These are phyloP conservation scores for Phytophthora pinifolia DNA, from an alignment of 352 stramenopile genomes.

Conservation along the genomic window DNA sequence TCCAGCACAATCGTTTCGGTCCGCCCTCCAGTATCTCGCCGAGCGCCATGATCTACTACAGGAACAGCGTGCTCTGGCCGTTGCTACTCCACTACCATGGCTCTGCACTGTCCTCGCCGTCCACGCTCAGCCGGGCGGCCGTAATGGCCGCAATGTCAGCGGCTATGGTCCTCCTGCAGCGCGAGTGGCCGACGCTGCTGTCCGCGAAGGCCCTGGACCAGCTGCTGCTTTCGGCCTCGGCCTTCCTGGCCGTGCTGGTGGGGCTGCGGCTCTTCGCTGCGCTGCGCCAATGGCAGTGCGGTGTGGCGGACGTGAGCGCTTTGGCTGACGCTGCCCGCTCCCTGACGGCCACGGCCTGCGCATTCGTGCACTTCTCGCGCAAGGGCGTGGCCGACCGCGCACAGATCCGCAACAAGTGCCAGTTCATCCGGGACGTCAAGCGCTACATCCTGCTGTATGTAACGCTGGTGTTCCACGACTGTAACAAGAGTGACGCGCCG, in stretches of 20 bases:
- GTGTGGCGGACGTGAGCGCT: constrained; percentile 39
- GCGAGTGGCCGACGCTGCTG: constrained; percentile 21
- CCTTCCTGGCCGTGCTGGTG: constrained; percentile 44
- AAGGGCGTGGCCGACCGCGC: constrained; percentile 31
- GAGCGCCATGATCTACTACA: constrained; percentile 53
- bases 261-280: constrained; percentile 42
- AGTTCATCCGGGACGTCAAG: constrained; percentile 60
- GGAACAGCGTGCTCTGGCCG: constrained; percentile 38
- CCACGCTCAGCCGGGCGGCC: constrained; percentile 30
- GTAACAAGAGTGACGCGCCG: constrained; percentile 38
- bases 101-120: constrained; percentile 30
- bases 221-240: constrained; percentile 37
- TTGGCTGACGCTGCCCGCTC: constrained; percentile 43
- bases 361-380: constrained; percentile 51
- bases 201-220: constrained; percentile 28
- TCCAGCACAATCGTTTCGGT: constrained; percentile 21
- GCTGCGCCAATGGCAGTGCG: constrained; percentile 47
- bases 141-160: constrained; percentile 26
- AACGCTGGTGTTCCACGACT: constrained; percentile 61
- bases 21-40: constrained; percentile 6
- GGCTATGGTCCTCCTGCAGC: constrained; percentile 28
- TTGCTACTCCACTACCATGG: constrained; percentile 36
- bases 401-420: constrained; percentile 45
- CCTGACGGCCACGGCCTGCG: constrained; percentile 38
- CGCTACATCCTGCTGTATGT: constrained; percentile 59